phyloP scores from a whole-genome alignment of 2,329 filamentous ascomycete genomes.

The Sporothrix humicola region DNA sequence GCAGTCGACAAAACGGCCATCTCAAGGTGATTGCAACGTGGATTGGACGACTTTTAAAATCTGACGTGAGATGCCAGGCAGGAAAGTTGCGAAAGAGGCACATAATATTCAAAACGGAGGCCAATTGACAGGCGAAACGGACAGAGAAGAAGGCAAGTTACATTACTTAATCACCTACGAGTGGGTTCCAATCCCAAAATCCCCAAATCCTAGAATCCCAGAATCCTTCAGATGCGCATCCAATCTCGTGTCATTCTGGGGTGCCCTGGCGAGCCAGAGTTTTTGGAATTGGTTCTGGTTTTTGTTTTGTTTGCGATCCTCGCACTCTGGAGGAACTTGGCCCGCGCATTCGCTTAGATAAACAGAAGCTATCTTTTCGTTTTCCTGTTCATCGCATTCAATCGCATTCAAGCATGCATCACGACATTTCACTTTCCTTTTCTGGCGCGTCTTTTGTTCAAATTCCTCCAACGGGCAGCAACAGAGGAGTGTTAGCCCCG shows the following conservation, averaged over 20 bases:
- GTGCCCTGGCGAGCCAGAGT: no score
- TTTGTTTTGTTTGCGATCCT: no score
- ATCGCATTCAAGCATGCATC: no score
- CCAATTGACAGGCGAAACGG: neutral
- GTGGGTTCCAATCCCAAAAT: neutral
- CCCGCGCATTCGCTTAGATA: no score
- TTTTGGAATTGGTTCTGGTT: no score
- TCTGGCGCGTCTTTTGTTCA: neutral
- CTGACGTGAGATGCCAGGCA: no score
- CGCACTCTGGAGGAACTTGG: no score
- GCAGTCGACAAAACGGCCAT: neutral
- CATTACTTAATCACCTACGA: neutral
- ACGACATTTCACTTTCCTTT: neutral
- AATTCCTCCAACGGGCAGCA: neutral
- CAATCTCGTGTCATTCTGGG: no score
- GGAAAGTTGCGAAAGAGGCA: no score
- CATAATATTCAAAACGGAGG: neutral
- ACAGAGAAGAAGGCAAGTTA: neutral
- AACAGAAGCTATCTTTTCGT: neutral
- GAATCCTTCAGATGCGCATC: no score
- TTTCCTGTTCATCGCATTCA: neutral
- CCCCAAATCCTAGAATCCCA: neutral
- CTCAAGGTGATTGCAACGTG: neutral
- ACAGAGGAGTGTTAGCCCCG: neutral
- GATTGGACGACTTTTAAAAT: neutral